Base-by-base conservation (phyloP, 2,329 filamentous ascomycete genomes). In the Endocalyx cinctus region DNA sequence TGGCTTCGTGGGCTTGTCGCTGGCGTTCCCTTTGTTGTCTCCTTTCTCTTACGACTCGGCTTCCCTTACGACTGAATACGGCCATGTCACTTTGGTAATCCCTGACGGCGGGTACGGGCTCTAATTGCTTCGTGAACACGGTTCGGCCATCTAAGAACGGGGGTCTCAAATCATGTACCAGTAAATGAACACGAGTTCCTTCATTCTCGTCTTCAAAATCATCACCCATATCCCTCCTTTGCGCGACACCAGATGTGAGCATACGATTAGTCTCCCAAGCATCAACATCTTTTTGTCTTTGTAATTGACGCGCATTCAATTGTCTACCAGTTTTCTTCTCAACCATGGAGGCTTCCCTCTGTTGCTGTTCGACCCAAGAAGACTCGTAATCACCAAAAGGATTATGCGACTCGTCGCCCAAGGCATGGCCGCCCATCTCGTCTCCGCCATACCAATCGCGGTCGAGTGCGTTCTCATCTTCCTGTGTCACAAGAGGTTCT, bases 231-330 rank as follows among this genome's bases (percentile, higher is more conserved):
- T 92, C 86, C 46, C 87, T 72, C 52, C 90, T 72, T 60, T 98
- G 94, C 13, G 92, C 92, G 13, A 98, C 89, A 36, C 90, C 90
- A 14, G 89, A 96, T 1, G 89, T 92, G 40, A 98, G 72, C 92
- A 98, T 97, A 38, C 92, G 85, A 58, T 98, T 98, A 12, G 90
- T 92, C 62, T 98, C 94, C 92, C 92, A 98, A 0, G 89, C 90
- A 62, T 98, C 92, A 27, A 92, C 88, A 55, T 98, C 92, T 55
- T 85, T 88, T 58, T 95, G 87, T 50, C 89, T 86, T 61, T 95
- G 87, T 37, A 87, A 72, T 40, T 82, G 81, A 31, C 85, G 75
- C 27, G 84, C 84, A 54, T 79, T 87, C 57, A 84, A 72, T 4
- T 78, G 71, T 34, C 67, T 75, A 50, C 74, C 81, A 5, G 80